These are phyloP conservation scores for Arachis monticola DNA, from an alignment of 331 rosid genomes.

Conservation along the genomic window DNA sequence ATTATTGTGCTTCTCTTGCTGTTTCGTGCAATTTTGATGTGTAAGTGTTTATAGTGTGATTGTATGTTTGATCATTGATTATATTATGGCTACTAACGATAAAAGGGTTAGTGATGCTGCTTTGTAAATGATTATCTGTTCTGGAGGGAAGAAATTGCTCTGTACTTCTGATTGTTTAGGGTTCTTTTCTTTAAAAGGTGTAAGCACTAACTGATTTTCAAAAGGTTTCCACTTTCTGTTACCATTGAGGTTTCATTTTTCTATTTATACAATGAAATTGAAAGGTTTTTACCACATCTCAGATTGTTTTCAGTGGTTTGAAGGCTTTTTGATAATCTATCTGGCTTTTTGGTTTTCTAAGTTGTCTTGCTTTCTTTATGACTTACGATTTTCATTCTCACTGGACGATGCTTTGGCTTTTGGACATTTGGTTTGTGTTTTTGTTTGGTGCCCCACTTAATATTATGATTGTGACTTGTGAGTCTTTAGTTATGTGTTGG, in stretches of 20 bases:
- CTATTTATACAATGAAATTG: not conserved
- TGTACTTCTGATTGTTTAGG: not conserved
- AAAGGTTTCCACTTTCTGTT: not conserved
- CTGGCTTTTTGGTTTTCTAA: conserved; percentile 10
- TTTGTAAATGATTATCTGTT: too few species aligned
- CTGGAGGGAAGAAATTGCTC: not conserved
- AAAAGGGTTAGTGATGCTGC: not conserved
- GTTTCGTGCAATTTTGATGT: conserved; percentile 17
- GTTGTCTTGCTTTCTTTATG: conserved; percentile 27
- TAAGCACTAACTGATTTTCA: not conserved
- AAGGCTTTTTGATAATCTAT: conserved; percentile 7
- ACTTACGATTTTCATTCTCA: conserved; percentile 8
- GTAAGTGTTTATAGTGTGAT: not conserved
- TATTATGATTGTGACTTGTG: not conserved
- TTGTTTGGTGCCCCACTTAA: not conserved
- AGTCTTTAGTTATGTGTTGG: not conserved
- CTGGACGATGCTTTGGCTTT: conserved; percentile 14
- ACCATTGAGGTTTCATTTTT: conserved; percentile 15
- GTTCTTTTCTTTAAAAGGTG: not conserved
- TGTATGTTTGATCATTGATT: conserved; percentile 7
- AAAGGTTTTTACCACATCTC: conserved; percentile 7
- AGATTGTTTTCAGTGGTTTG: not conserved
- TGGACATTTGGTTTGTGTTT: conserved; percentile 8
- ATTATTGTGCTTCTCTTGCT: conserved; percentile 19
- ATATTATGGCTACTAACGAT: not conserved